phyloP scores from a whole-genome alignment of 345 rosid genomes.

The Lenwebbia sp. region DNA sequence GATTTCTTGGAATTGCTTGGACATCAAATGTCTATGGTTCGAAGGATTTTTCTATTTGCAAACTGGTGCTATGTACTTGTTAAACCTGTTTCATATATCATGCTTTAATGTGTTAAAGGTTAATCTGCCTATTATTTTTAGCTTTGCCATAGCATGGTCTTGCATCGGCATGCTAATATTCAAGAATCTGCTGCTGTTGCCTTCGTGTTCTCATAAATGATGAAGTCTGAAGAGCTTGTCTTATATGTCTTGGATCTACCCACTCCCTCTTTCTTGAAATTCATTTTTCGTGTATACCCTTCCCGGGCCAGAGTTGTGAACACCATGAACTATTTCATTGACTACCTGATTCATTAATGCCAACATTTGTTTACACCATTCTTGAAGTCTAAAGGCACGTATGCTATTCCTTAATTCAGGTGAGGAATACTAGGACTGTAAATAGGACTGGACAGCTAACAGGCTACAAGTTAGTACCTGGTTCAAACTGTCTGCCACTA shows the following conservation, averaged over 20 bases:
- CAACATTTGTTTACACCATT: not conserved
- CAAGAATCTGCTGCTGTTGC: not conserved
- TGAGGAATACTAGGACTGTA: constrained; percentile 79
- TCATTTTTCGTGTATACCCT: not conserved
- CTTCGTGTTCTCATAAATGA: not conserved
- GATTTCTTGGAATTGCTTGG: not conserved
- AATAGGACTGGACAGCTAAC: constrained; percentile 87
- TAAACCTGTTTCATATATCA: not conserved
- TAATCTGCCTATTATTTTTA: not conserved
- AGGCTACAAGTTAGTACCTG: constrained; percentile 78
- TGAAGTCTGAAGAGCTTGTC: not conserved
- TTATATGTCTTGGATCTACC: not conserved
- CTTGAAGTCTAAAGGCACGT: not conserved
- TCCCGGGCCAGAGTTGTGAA: not conserved
- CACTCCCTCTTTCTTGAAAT: not conserved
- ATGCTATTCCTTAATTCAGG: constrained; percentile 24
- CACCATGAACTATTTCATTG: not conserved
- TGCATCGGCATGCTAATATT: not conserved
- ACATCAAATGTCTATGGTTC: not conserved
- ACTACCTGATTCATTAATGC: not conserved
- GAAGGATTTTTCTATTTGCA: not conserved
- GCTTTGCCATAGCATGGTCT: not conserved
- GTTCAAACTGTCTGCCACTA: constrained; percentile 80
- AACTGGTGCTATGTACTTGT: not conserved
- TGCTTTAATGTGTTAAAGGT: not conserved